Base-by-base conservation (phyloP, 139 green algal genomes). In the Closterium sp. region DNA sequence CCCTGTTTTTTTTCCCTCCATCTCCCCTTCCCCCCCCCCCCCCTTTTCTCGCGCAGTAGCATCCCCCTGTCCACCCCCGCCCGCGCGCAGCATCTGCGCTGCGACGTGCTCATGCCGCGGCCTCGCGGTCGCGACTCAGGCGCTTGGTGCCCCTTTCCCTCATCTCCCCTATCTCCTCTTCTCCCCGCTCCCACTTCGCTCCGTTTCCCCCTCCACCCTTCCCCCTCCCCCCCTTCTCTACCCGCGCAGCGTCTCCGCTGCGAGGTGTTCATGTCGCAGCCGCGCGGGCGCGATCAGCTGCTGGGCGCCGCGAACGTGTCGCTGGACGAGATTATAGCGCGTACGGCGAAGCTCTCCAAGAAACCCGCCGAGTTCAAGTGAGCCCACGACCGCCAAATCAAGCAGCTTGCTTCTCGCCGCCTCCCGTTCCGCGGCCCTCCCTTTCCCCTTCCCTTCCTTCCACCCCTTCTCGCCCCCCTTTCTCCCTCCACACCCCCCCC, bases 241-340 rank as follows among this genome's bases (percentile, higher is more conserved):
- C 1, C 55, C 55, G 55, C 55, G 55, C 88, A 91, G 88, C 35
- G 25, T 12, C 33, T 91, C 3, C 23, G n/a, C 25, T 91, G 89
- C n/a, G 89, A 91, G n/a, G 89, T 89, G 36, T 88, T 91, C 34
- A 89, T 89, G 89, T 33, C 69, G 23, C 64, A 91, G 89, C 19
- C 76, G 25, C 30, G 76, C 16, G 89, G 89, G 25, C 23, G 89
- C n/a, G 89, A 91, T n/a, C 84, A 89, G 69, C 64, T 91, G 35
- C 69, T 91, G 35, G 89, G 89, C 34, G 89, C 19, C 12, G 89
- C 38, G n/a, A 91, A 89, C 34, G 30, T 91, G 19, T 83, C 89
- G 9, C 12, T 91, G 36, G 87, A 87, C 33, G 34, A 83, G 34
- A 33, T 91, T 35, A 30, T 86, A 30, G 23, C 21, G 32, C 25